Conservation (phyloP, 2,329 filamentous ascomycete species). For the Botrytis squamosa region DNA sequence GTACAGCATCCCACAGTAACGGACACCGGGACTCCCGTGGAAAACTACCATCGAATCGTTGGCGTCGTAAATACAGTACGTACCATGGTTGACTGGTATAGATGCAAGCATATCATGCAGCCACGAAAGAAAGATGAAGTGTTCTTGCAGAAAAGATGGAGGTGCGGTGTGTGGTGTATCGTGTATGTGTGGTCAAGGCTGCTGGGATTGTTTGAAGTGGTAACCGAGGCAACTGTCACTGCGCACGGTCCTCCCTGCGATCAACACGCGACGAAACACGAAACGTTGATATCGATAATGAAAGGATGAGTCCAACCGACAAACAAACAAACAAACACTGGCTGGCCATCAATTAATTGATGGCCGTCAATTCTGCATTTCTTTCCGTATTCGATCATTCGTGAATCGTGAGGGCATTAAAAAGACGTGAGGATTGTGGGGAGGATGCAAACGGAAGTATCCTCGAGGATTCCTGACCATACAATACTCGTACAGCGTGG, state of each 20-base stretch:
- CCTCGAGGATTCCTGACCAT: neutral
- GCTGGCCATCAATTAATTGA: neutral
- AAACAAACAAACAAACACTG: neutral
- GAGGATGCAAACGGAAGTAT: neutral
- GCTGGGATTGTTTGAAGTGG: neutral
- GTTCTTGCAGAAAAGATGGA: slow-evolving; percentile 20
- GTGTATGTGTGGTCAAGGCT: neutral
- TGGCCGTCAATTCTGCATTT: neutral
- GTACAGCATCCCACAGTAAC: slow-evolving; percentile 3
- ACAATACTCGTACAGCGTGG: neutral
- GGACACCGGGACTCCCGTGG: neutral
- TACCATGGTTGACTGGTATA: neutral
- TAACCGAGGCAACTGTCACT: neutral
- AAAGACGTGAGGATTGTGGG: neutral
- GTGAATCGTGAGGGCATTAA: neutral
- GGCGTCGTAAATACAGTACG: neutral
- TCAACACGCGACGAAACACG: neutral
- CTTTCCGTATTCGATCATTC: neutral
- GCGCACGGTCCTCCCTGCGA: neutral
- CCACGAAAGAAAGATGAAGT: slow-evolving; percentile 13
- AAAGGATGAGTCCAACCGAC: neutral
- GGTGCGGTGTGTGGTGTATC: slow-evolving; percentile 1
- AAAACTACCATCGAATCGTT: neutral
- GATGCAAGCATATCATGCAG: slow-evolving; percentile 7
- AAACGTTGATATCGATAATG: neutral